Percentiles rank a stretch among this genome's conserved stretches.
Conservation (phyloP, 176 grass and related monocot species). For the Hordeum marinum region DNA sequence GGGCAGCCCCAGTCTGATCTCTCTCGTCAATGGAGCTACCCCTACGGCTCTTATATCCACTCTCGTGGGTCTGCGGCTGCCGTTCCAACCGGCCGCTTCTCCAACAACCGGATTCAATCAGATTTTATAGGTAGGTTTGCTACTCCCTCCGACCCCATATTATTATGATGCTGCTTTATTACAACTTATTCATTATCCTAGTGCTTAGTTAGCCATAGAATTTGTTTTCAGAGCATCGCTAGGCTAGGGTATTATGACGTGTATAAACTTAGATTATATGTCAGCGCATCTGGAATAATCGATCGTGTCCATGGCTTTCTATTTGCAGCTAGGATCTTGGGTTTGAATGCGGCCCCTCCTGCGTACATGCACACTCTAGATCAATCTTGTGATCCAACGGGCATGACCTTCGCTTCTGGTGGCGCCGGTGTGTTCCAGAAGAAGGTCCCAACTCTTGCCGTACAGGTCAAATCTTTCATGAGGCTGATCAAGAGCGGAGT, state of each 20-base stretch:
- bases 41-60: neutral
- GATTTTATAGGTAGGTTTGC: neutral
- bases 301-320: too few species aligned
- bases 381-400: neutral
- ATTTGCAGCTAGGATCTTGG: constrained; percentile 27
- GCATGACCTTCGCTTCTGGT: constrained; percentile 53
- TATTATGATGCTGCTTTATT: too few species aligned
- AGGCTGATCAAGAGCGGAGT: neutral
- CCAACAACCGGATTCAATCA: neutral
- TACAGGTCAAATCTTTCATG: neutral
- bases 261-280: too few species aligned
- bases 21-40: constrained; percentile 1
- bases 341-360: neutral
- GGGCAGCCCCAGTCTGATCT: too few species aligned
- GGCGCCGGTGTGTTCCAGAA: constrained; percentile 8
- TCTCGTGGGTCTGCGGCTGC: neutral
- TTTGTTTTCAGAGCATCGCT: too few species aligned
- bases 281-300: too few species aligned
- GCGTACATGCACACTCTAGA: neutral
- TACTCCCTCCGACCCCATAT: too few species aligned
- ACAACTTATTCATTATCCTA: too few species aligned
- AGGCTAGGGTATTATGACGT: too few species aligned
- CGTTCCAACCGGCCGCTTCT: neutral
- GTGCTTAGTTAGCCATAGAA: too few species aligned
- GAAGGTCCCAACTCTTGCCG: neutral